Conservation (phyloP, 345 rosid genomes). For the Gynandropsis gynandra region DNA sequence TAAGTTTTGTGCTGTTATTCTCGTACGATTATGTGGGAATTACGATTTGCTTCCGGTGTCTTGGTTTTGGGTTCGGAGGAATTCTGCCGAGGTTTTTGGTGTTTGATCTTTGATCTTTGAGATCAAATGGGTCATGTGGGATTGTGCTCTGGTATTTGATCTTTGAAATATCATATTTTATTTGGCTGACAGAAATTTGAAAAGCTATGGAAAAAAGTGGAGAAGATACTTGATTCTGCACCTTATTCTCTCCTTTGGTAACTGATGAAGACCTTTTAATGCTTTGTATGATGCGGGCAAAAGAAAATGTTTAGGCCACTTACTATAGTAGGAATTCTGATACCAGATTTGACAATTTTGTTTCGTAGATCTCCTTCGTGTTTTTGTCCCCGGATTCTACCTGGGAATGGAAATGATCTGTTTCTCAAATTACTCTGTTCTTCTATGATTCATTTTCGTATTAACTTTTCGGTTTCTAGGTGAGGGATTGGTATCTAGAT, state of each 20-base stretch:
- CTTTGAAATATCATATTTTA: no score
- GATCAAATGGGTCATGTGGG: no score
- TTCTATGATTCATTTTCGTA: not conserved
- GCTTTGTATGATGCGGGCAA: slow-evolving; percentile 14
- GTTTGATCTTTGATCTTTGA: no score
- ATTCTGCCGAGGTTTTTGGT: not conserved
- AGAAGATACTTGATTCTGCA: not conserved
- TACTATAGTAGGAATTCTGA: slow-evolving; percentile 1
- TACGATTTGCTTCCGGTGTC: not conserved
- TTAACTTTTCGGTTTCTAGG: slow-evolving; percentile 38
- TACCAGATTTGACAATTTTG: slow-evolving; percentile 13
- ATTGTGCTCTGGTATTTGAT: not conserved
- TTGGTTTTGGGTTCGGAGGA: not conserved
- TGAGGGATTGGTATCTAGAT: slow-evolving; percentile 97
- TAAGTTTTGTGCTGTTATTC: not conserved
- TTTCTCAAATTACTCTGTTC: no score
- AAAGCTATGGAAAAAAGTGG: no score
- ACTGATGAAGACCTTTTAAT: slow-evolving; percentile 4
- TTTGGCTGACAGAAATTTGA: no score
- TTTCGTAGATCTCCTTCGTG: not conserved
- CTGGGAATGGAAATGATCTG: no score
- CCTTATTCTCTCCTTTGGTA: not conserved
- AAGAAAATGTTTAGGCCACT: not conserved
- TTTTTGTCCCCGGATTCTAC: not conserved
- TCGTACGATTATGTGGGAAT: not conserved